Evolutionary conservation across 768 basidiomycete genomes (phyloP).

Genomic region (Suillus paluster): DNA sequence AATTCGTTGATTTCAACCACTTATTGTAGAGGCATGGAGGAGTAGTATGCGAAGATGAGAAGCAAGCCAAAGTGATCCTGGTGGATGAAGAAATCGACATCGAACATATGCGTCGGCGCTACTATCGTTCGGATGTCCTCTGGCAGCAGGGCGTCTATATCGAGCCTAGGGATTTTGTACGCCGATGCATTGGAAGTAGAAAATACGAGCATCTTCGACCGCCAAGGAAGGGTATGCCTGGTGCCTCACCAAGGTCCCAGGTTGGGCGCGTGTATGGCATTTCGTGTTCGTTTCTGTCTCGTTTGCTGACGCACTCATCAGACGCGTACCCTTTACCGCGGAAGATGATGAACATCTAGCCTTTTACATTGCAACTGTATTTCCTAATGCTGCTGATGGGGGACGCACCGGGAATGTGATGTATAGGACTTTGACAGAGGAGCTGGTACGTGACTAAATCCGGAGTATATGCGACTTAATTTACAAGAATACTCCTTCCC

Average conservation of each 20-base stretch:
- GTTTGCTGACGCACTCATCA: conserved; percentile 5
- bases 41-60: conserved; percentile 18
- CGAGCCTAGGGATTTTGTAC: conserved; percentile 32
- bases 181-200: conserved; percentile 18
- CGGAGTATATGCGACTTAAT: background rate
- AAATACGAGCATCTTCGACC: conserved; percentile 19
- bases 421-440: conserved; percentile 46
- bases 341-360: conserved; percentile 49
- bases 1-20: background rate
- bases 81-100: conserved; percentile 34
- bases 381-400: conserved; percentile 34
- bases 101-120: conserved; percentile 25
- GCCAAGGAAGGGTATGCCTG: conserved; percentile 25
- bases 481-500: background rate
- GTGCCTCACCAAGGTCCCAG: too few relatives aligned
- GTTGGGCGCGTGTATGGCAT: conserved; percentile 10
- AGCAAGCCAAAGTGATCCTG: conserved; percentile 27
- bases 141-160: conserved; percentile 24
- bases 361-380: conserved; percentile 53
- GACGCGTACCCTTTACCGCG: conserved; percentile 37
- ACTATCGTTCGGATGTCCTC: conserved; percentile 25
- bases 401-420: conserved; percentile 54
- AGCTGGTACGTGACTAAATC: conserved; percentile 46
- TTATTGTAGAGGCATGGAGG: conserved; percentile 26
- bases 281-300: background rate